Evolutionary conservation across 495 filamentous ascomycete species (phyloP), one percentile per base, ranked within the genome.

Genomic region (Aspergillus sparsus): DNA sequence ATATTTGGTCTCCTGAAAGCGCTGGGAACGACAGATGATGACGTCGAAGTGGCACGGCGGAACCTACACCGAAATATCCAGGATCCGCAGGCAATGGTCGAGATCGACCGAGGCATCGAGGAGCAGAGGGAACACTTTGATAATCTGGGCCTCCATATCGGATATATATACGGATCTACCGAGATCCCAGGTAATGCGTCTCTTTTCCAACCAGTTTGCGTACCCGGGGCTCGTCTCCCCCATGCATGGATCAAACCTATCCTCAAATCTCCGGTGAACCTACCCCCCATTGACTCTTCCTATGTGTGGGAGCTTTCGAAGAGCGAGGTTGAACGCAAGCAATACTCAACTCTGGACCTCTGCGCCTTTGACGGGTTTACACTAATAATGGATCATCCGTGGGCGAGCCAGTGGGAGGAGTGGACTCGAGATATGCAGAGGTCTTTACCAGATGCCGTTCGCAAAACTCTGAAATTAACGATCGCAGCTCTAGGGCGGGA

Each of bases 51-150:
- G 1, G 64, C 70, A 4, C 58, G 68, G 53, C 16, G 64, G 51
- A 74, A 74, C 49, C 61, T 75, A 1, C 67, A 65, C 37, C 62
- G 63, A 5, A 68, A 67, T 13, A 60, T 75, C 51, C 44, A 63
- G 27, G 68, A 72, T 52, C 51, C 65, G 1, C 47, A 60, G 12
- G 54, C 46, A 1, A 67, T 61, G 51, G 10, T 50, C 13, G 60
- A 67, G 35, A 66, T 71, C 11, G 56, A 70, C 32, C 57, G 65
- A 53, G 71, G 68, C 3, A 68, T 76, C 34, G 70, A 73, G 42
- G 71, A 49, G 7, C 71, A 76, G 50, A 49, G 71, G 34, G 71
- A 76, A 53, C 73, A 76, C 51, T 74, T 76, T 39, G 70, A 76
- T 55, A 74, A 74, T 27, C 66, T 74, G 7, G 63, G 67, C 2